Evolutionary conservation across 2,329 filamentous ascomycete species (phyloP).

Genomic region (Zymoseptoria crescenta): DNA sequence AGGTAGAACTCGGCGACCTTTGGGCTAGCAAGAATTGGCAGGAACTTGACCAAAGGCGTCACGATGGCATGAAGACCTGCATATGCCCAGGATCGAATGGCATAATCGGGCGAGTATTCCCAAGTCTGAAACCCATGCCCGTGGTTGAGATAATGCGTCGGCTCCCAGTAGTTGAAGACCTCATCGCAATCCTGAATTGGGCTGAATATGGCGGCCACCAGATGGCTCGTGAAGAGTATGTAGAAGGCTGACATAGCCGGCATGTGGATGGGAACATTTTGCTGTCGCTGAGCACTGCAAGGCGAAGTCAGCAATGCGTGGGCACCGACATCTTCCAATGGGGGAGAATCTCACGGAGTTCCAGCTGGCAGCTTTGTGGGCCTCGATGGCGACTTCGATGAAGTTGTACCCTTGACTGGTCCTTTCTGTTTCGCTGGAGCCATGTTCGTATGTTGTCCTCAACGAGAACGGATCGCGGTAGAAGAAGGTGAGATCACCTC

Average conservation of each 20-base stretch:
- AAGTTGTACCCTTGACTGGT: constrained; percentile 1
- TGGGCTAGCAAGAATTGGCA: constrained; percentile 31
- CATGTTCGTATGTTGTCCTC: constrained; percentile 3
- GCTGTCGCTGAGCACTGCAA: neutral
- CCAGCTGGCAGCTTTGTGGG: constrained; percentile 16
- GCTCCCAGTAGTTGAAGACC: constrained; percentile 99
- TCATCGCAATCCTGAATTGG: constrained; percentile 98
- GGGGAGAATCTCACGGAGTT: constrained; percentile 5
- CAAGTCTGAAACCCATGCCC: constrained; percentile 93
- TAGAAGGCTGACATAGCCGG: constrained; percentile 72
- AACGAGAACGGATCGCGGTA: neutral
- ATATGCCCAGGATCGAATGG: constrained; percentile 94
- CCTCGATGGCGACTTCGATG: constrained; percentile 14
- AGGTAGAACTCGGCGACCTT: constrained; percentile 72
- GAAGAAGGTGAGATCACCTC: neutral
- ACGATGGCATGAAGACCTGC: constrained; percentile 68
- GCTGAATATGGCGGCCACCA: constrained; percentile 69
- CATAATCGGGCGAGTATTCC: constrained; percentile 95
- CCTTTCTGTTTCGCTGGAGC: constrained; percentile 1
- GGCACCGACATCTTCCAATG: neutral
- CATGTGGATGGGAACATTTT: constrained; percentile 14
- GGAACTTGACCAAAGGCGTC: constrained; percentile 57
- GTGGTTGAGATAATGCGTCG: constrained; percentile 86
- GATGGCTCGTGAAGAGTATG: constrained; percentile 64
- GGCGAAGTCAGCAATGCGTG: neutral